Base-by-base conservation (phyloP, 78 protist species). In the Cavenderia fasciculata region DNA sequence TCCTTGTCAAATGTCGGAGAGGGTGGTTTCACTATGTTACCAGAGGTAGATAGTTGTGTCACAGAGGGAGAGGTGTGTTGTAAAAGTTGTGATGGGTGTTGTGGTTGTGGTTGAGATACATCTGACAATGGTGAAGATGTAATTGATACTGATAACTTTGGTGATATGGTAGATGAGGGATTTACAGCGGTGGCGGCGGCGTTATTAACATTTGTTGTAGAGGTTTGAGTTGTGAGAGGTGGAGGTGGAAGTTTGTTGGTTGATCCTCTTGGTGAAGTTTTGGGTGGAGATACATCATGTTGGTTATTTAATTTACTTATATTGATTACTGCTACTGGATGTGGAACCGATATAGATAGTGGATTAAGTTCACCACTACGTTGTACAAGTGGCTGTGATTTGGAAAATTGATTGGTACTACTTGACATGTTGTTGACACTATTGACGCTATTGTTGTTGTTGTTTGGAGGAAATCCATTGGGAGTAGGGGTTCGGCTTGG, bases 401-500 rank as follows among this genome's bases (percentile, higher is more conserved):
- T 31, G 38, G 19, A 5, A 59, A 29, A 59, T 6, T 29, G 33
- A 51, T 25, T 38, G 25, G 18, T 8, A 47, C 19, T 69, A 57
- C 10, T 44, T 33, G 23, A 29, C 61, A 33, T 49, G 69, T 14
- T 43, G 61, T 16, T 31, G 49, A 23, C 19, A 27, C 68, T 36
- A n/a, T 56, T 18, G 88, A 27, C 29, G 56, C 31, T 40, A 75
- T 12, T 6, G 77, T 11, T 62, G 87, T 72, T 18, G 54, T 62
- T 40, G 72, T 43, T 63, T 43, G 72, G 21, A 23, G 27, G 21
- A 36, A 27, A 16, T 33, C 69, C 27, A 23, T 61, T 10, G 33
- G 90, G 90, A 43, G 90, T 82, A 18, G 78, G 33, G 4, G 90
- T 82, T 68, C 90, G 44, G 40, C 90, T 82, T 18, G 74, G 90